Base-by-base conservation (phyloP, 208 protist species). In the Leishmania mexicana region DNA sequence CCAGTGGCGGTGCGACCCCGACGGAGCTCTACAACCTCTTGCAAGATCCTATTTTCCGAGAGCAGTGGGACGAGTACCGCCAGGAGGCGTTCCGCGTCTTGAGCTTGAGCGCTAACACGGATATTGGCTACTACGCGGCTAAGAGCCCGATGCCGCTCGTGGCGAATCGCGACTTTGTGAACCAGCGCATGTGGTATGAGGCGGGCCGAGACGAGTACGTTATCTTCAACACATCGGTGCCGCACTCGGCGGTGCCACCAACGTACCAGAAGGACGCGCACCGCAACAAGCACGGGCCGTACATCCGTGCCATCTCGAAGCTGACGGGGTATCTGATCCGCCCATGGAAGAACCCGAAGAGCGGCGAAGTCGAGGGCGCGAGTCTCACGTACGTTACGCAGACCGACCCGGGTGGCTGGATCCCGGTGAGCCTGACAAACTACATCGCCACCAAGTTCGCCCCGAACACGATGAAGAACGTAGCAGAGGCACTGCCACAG, bases 51-150 rank as follows among this genome's bases (percentile, higher is more conserved):
- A 74, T 94, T 40, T 98, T 92, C 80, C 92, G 96, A 13, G 81
- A 85, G 73, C 28, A 86, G 62, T 98, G 96, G 95, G 96, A 98
- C 79, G 81, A 73, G 6, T 91, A 89, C 58, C 89, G 94, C 17
- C 76, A 90, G 38, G 92, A 96, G 79, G 93, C 92, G 4, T 97
- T 94, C 73, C 87, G 90, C 68, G 89, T 98, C 64, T 86, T 88
- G 15, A 81, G 85, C 38, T 74, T 98, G 75, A 84, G 94, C 76
- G 11, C 78, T 13, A 89, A 83, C 38, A 97, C 95, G n/a, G 96
- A 98, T 76, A 94, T 98, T 53, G 94, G 96, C 72, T 98, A 98
- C 88, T 98, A 98, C 82, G 94, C 93, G 2, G 94, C 87, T 1
- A 95, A 93, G 80, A 90, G 88, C n/a, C 94, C 94, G 8, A 75